Conservation (phyloP, 768 basidiomycete species). For the Tremella yokohamensis region DNA sequence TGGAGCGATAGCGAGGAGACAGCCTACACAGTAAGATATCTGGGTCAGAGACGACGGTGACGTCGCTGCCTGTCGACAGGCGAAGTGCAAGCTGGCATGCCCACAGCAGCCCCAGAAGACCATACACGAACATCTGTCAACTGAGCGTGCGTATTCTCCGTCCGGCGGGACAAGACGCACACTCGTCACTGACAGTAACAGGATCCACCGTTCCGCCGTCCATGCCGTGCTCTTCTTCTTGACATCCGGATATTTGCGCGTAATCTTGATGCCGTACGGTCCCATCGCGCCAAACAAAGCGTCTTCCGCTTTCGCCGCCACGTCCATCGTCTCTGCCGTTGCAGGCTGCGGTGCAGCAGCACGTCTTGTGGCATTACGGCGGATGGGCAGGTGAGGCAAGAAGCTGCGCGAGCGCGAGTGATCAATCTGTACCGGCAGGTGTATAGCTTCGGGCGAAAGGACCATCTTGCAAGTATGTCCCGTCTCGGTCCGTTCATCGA, state of each 20-base stretch:
- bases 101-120: conserved; percentile 57
- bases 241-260: conserved; percentile 22
- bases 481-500: too few species aligned
- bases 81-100: conserved; percentile 61
- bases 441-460: too few species aligned
- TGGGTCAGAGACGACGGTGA: conserved; percentile 61
- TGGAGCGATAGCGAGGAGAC: background rate
- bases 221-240: conserved; percentile 55
- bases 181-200: conserved; percentile 59
- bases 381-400: too few species aligned
- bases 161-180: conserved; percentile 45
- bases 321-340: too few species aligned
- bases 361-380: too few species aligned
- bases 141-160: background rate
- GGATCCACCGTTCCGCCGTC: conserved; percentile 63
- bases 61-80: conserved; percentile 60
- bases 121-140: conserved; percentile 56
- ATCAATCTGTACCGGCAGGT: too few species aligned
- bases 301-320: background rate
- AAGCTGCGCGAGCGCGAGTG: too few species aligned
- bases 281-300: background rate
- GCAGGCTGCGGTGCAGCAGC: too few species aligned
- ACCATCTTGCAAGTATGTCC: too few species aligned
- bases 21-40: conserved; percentile 50
- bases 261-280: conserved; percentile 1